Evolutionary conservation across 352 stramenopile genomes (phyloP), one percentile per base, ranked within the genome.

Genomic region (Phytophthora podocarpi): DNA sequence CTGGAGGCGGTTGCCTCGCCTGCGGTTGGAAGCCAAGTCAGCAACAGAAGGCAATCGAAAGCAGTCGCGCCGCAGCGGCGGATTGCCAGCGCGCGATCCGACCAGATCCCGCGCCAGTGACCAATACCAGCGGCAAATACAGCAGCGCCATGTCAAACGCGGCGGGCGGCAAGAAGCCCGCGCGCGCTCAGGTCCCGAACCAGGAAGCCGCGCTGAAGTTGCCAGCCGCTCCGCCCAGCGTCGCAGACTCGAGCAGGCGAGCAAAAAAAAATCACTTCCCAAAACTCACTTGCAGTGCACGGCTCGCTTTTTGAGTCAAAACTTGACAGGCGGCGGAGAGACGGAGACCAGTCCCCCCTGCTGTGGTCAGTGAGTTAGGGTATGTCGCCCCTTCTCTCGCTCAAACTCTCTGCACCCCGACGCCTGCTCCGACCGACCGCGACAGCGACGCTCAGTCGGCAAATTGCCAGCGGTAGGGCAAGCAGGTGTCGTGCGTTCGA

Each of bases 291-390:
- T n/a, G n/a, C n/a, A n/a, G n/a, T n/a, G n/a, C n/a, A n/a, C n/a
- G n/a, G n/a, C n/a, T n/a, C n/a, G 37, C 37, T 47, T 41, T 26
- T n/a, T 40, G 27, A 31, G 27, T 31, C 27, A 6, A 27, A 26
- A 24, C 36, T 59, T 59, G 47, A 57, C 62, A 64, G 45, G 31
- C 45, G 54, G 61, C 23, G 20, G 30, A 39, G 42, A 48, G 61
- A 23, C 34, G 34, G n/a, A 23, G 34, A 20, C 52, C 48, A 40
- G 60, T 54, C 52, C 2, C n/a, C n/a, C 5, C n/a, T 20, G 49
- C 37, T 53, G 57, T 57, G 50, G 62, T 57, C 62, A 66, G 61
- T 26, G 39, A 42, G 35, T 49, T 67, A 67, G 63, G 62, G 62
- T 56, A 2, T 5, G 7, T 1, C 6, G 36, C n/a, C 30, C 49